Percentiles rank a stretch among this genome's conserved stretches.
phyloP scores from a whole-genome alignment of 2,329 filamentous ascomycete genomes.

The Beauveria varroae region DNA sequence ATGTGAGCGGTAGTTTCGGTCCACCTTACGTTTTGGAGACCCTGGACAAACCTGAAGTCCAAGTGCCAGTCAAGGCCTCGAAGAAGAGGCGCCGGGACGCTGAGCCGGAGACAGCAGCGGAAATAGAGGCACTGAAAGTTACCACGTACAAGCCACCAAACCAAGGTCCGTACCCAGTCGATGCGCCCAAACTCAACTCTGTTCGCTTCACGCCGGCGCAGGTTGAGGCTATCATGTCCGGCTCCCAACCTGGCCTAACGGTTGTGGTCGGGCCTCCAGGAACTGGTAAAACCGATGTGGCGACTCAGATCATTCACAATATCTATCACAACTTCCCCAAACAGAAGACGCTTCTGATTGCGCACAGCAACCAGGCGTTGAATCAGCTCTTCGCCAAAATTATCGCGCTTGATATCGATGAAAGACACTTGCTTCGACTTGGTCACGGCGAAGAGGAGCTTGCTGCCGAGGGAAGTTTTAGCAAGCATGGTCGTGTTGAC shows the following conservation, averaged over 20 bases:
- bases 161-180: slow-evolving; percentile 80
- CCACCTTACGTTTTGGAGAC: slow-evolving; percentile 83
- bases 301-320: slow-evolving; percentile 97
- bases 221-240: slow-evolving; percentile 86
- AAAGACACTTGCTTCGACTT: slow-evolving; percentile 82
- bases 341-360: slow-evolving; percentile 85
- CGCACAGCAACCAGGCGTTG: slow-evolving; percentile 94
- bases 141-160: slow-evolving; percentile 87
- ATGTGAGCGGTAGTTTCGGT: slow-evolving; percentile 64
- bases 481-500: slow-evolving; percentile 90
- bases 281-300: slow-evolving; percentile 98
- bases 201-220: slow-evolving; percentile 89
- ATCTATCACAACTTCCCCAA: slow-evolving; percentile 96
- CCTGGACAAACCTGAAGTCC: slow-evolving; percentile 44
- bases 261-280: slow-evolving; percentile 92
- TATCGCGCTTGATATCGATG: slow-evolving; percentile 89
- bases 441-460: slow-evolving; percentile 95
- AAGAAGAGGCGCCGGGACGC: slow-evolving; percentile 84
- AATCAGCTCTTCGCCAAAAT: slow-evolving; percentile 99
- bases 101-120: slow-evolving; percentile 55
- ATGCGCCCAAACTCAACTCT: slow-evolving; percentile 71
- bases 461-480: slow-evolving; percentile 77
- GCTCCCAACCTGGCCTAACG: slow-evolving; percentile 87
- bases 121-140: slow-evolving; percentile 65
- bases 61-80: slow-evolving; percentile 50